Percentiles rank a stretch among this genome's conserved stretches.
phyloP scores from a whole-genome alignment of 352 stramenopile genomes.

The Stephanocyclus meneghinianus region DNA sequence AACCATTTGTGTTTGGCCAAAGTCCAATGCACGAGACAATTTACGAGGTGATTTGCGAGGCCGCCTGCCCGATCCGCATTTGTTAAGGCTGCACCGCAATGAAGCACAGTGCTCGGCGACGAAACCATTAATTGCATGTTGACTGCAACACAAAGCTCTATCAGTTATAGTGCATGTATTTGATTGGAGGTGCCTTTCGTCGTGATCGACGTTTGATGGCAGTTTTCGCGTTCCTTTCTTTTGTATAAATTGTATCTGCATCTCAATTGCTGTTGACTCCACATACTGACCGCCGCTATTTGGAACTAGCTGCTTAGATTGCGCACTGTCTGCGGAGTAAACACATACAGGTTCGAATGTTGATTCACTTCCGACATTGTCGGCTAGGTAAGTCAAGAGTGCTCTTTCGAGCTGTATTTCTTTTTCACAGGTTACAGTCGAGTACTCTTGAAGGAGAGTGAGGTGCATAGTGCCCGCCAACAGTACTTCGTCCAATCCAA shows the following conservation, averaged over 20 bases:
- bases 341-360: constrained; percentile 27
- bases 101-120: neutral
- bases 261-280: neutral
- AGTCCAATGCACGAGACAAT: neutral
- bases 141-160: neutral
- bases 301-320: neutral
- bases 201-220: neutral
- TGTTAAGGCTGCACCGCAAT: neutral
- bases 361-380: constrained; percentile 19
- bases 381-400: constrained; percentile 16
- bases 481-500: neutral
- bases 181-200: neutral
- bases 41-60: neutral
- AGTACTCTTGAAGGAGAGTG: neutral
- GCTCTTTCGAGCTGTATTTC: constrained; percentile 8
- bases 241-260: neutral
- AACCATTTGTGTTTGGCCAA: neutral
- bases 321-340: neutral
- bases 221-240: neutral
- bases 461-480: neutral
- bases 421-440: neutral
- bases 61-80: neutral
- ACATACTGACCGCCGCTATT: neutral
- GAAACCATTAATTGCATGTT: neutral
- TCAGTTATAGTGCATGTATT: neutral